Base-by-base conservation (phyloP, 139 green algal species). In the Chlorella sorokiniana region DNA sequence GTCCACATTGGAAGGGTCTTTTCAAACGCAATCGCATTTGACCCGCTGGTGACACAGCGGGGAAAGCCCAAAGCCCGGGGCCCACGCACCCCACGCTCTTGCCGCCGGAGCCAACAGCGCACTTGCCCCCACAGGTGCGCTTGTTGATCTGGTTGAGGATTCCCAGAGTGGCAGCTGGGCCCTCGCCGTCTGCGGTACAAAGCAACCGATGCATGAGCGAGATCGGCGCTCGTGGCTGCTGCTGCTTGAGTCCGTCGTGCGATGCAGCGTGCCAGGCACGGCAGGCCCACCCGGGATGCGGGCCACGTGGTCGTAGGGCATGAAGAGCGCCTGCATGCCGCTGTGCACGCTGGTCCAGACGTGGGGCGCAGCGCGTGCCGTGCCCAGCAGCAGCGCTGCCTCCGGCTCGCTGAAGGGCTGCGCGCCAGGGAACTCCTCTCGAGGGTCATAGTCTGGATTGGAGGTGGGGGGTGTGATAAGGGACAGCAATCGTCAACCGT, bases 311-410 rank as follows among this genome's bases (percentile, higher is more conserved):
- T 99, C 96, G 67, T 94, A 99, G 0, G 97, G 96, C 81, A 94
- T 95, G 85, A 99, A 99, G 56, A 99, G 88, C 7, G 95, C 96
- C 81, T 97, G 93, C 96, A 99, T 99, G 67, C 97, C 97, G 31
- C 88, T 95, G 88, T 99, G 97, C 44, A 98, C 87, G 79, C 97
- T 98, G 42, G 98, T 77, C 96, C 95, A 99, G 16, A 95, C 89
- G 76, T 99, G 94, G 25, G 97, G 62, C 87, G 75, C 20, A 98
- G 93, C 18, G 77, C 56, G 16, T 2, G 93, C 92, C 16, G 97
- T 48, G 14, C 79, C 63, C 22, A 84, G 68, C 52, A 98, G 20
- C 27, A 98, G 78, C 52, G 86, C 73, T 14, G 90, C 86, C 85
- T 99, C 96, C 8, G 96, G 96, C 87, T 99, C 96, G 84, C 93